phyloP scores from a whole-genome alignment of 23 red algal genomes.

The Gracilaria domingensis region DNA sequence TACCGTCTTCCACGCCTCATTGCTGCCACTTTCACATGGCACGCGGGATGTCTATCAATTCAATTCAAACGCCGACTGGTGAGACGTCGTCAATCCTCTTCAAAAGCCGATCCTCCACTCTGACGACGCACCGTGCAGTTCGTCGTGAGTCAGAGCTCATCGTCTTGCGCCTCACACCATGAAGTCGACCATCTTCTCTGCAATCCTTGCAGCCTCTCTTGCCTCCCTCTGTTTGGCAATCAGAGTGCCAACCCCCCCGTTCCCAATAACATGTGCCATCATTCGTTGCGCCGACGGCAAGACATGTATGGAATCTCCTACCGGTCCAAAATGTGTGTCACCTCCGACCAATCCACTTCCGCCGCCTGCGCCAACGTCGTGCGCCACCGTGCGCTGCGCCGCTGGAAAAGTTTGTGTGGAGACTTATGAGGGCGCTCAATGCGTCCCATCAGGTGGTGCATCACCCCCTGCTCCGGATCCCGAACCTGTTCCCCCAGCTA shows the following conservation, averaged over 20 bases:
- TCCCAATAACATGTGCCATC: neutral
- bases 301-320: neutral
- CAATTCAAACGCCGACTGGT: too few relatives aligned
- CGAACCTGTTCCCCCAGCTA: neutral
- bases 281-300: neutral
- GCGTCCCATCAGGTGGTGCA: neutral
- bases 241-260: neutral
- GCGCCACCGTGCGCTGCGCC: neutral
- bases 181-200: neutral
- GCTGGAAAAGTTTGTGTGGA: neutral
- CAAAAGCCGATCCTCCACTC: too few relatives aligned
- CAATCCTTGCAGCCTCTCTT: neutral
- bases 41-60: too few relatives aligned
- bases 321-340: neutral
- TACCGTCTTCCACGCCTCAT: too few relatives aligned
- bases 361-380: neutral
- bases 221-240: neutral
- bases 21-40: too few relatives aligned
- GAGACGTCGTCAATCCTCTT: too few relatives aligned
- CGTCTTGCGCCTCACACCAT: neutral
- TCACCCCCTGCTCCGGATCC: neutral
- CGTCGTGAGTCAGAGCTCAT: too few relatives aligned
- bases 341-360: neutral
- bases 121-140: too few relatives aligned
- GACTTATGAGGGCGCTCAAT: neutral